phyloP scores from a whole-genome alignment of 768 basidiomycete genomes.

The Naganishia antarctica region DNA sequence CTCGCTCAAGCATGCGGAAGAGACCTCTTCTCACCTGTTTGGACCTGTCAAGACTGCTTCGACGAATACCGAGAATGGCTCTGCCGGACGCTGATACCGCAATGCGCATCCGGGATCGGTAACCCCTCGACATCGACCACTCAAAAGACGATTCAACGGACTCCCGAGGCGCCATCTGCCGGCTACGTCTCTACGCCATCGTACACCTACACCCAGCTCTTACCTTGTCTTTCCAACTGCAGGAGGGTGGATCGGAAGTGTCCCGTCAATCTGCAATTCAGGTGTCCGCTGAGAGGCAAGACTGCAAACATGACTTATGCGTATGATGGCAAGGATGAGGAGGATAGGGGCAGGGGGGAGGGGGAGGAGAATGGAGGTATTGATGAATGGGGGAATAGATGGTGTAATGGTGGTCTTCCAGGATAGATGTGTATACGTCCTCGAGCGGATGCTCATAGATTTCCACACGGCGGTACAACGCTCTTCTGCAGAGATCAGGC shows the following conservation, averaged over 20 bases:
- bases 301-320: constrained; percentile 43
- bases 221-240: constrained; percentile 46
- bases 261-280: constrained; percentile 46
- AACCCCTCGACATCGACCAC: neutral
- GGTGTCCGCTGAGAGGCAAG: constrained; percentile 38
- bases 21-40: constrained; percentile 47
- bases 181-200: constrained; percentile 13
- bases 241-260: constrained; percentile 44
- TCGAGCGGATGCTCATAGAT: too few relatives aligned
- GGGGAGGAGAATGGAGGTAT: constrained; percentile 30
- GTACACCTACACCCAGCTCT: constrained; percentile 42
- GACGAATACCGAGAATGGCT: constrained; percentile 47
- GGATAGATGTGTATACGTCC: neutral
- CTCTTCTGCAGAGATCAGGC: too few relatives aligned
- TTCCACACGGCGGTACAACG: too few relatives aligned
- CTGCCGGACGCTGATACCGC: constrained; percentile 42
- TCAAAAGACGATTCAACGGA: constrained; percentile 30
- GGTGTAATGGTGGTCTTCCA: constrained; percentile 39
- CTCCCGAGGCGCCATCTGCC: constrained; percentile 25
- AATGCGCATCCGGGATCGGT: constrained; percentile 29
- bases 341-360: constrained; percentile 31
- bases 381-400: constrained; percentile 41
- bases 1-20: constrained; percentile 44
- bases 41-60: constrained; percentile 45
- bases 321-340: constrained; percentile 38